These are phyloP conservation scores for Cucumis variabilis DNA, from an alignment of 331 rosid species.

Conservation along the genomic window DNA sequence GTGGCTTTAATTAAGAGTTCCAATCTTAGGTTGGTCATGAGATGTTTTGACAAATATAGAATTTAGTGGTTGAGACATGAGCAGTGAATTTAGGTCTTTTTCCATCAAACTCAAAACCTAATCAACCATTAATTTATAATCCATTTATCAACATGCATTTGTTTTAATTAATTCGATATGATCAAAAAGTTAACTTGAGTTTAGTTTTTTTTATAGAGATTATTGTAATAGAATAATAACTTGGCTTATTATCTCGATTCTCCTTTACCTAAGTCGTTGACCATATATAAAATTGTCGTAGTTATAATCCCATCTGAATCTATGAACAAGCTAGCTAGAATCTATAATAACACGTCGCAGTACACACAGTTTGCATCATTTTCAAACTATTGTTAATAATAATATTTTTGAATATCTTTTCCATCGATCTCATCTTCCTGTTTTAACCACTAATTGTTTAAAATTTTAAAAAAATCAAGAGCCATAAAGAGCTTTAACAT, in stretches of 20 bases:
- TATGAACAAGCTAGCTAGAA: background rate
- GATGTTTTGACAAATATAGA: background rate
- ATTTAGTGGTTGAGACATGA: constrained; percentile 5
- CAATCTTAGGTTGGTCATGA: background rate
- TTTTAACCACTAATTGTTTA: background rate
- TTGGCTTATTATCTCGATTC: too few relatives aligned
- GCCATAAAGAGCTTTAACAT: background rate
- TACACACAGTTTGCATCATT: background rate
- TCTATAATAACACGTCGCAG: too few relatives aligned
- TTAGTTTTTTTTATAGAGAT: background rate
- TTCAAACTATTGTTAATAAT: background rate
- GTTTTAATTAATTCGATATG: too few relatives aligned
- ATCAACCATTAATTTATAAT: background rate
- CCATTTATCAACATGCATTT: background rate
- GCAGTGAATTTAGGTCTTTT: constrained; percentile 9
- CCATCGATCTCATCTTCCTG: background rate
- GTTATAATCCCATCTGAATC: background rate
- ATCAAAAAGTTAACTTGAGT: background rate
- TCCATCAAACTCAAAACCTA: constrained; percentile 1
- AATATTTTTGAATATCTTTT: background rate
- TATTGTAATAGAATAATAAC: background rate
- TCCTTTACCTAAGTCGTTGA: background rate
- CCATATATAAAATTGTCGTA: too few relatives aligned
- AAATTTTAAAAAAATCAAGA: background rate
- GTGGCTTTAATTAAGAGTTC: background rate